Percentiles rank a stretch among this genome's conserved stretches.
Conservation (phyloP, 805 yeast genomes). For the Lachancea dasiensis region DNA sequence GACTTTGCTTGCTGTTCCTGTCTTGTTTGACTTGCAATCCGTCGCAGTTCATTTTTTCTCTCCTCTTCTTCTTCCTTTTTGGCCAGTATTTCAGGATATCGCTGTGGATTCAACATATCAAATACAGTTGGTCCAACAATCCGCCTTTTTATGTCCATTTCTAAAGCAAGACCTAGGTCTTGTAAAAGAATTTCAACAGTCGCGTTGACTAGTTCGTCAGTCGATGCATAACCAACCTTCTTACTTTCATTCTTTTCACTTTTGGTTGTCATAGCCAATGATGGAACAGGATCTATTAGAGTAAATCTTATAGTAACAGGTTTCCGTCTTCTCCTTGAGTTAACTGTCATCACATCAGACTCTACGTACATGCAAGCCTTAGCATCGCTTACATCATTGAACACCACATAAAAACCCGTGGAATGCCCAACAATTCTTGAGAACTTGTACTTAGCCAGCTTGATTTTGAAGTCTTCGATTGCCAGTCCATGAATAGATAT, state of each 20-base stretch:
- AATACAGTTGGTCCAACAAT: slow-evolving; percentile 64
- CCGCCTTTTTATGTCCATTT: slow-evolving; percentile 69
- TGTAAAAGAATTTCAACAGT: slow-evolving; percentile 52
- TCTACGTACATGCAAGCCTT: slow-evolving; percentile 21
- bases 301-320: slow-evolving; percentile 24
- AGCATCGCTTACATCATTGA: slow-evolving; percentile 39
- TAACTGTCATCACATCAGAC: slow-evolving; percentile 21
- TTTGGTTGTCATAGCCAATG: not conserved
- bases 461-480: slow-evolving; percentile 56
- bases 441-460: slow-evolving; percentile 57
- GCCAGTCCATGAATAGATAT: slow-evolving; percentile 45
- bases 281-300: slow-evolving; percentile 7
- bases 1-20: slow-evolving; percentile 22
- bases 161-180: slow-evolving; percentile 57
- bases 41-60: slow-evolving; percentile 17
- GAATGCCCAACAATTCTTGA: slow-evolving; percentile 55
- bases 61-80: slow-evolving; percentile 31
- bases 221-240: slow-evolving; percentile 15
- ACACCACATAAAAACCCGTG: slow-evolving; percentile 66
- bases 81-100: slow-evolving; percentile 45
- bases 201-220: slow-evolving; percentile 44
- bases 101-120: slow-evolving; percentile 51
- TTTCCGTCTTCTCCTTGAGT: slow-evolving; percentile 19
- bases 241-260: slow-evolving; percentile 1
- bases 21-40: slow-evolving; percentile 11